Base-by-base conservation (phyloP, 148 eudicot genomes). In the Beta vulgaris region DNA sequence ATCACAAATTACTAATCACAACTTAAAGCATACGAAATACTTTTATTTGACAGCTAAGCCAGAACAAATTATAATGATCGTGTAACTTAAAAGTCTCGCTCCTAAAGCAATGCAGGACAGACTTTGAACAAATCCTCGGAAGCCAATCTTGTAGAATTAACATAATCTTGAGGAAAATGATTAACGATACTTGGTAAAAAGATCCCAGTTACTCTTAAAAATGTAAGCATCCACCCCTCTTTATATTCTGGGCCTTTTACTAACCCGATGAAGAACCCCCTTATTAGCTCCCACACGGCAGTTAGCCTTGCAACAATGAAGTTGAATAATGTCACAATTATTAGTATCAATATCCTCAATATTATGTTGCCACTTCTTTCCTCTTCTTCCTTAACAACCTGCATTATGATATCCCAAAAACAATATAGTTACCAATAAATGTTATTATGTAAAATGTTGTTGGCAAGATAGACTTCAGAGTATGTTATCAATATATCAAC, bases 261-360 rank as follows among this genome's bases (percentile, higher is more conserved):
- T 46, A 69, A 67, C 2, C 83, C 64, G 19, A 90, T 86, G 7
- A 82, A 46, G 60, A 88, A 83, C 77, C 91, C 86, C 75, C 94
- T 82, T 31, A 88, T 76, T 36, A 90, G 59, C 87, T 90, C 91
- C 92, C 91, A 88, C 1, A 73, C 23, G 3, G 94, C 91, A 76
- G 69, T 85, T 26, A 82, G 7, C 71, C 72, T 77, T 4, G 76
- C 76, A 1, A 58, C 10, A 72, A 71, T 46, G 49, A 90, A 31
- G n/a, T 63, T 19, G 8, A 55, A 23, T 29, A 72, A 15, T 26
- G 28, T 36, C 40, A 18, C 1, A 0, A 51, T 32, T 35, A 76
- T 58, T 14, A 13, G 42, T 66, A 16, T 72, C 25, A 77, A 4
- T 35, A 84, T n/a, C 46, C 26, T 21, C 35, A 66, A 4, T 64